A percentile compares a stretch with the other conserved stretches of the same genome.
Evolutionary conservation across 2,329 filamentous ascomycete genomes (phyloP).

Genomic region (Beauveria sp.): DNA sequence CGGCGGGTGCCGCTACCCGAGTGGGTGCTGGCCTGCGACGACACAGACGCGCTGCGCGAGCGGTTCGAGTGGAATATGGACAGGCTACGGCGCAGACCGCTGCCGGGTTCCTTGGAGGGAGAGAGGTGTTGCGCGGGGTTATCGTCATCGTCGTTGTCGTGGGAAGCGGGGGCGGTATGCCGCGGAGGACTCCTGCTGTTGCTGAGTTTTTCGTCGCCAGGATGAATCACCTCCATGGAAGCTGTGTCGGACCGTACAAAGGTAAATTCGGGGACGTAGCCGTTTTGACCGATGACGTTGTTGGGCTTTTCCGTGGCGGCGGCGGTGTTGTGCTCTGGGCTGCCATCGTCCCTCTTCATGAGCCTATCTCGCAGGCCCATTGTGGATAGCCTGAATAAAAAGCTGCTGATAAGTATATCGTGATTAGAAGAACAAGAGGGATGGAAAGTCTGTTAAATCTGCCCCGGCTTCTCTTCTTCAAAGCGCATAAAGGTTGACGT

Average conservation of each 20-base stretch:
- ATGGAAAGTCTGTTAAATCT: not conserved
- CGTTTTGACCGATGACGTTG: conserved; percentile 10
- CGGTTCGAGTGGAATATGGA: conserved; percentile 38
- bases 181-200: conserved; percentile 16
- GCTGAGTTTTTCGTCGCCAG: conserved; percentile 39
- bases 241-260: conserved; percentile 81
- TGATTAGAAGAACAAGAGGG: not conserved
- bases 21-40: conserved; percentile 32
- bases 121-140: conserved; percentile 22
- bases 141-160: conserved; percentile 18
- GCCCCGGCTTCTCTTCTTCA: not conserved
- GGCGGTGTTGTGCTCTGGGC: conserved; percentile 17
- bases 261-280: conserved; percentile 57
- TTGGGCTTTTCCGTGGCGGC: conserved; percentile 25
- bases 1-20: conserved; percentile 14
- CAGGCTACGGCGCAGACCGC: conserved; percentile 34
- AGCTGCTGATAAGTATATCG: not conserved
- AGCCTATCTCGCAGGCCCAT: conserved; percentile 49
- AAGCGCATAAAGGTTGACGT: not conserved
- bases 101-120: conserved; percentile 20
- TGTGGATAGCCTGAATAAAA: conserved; percentile 8
- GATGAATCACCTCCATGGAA: conserved; percentile 69
- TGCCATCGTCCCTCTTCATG: conserved; percentile 43
- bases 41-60: conserved; percentile 41
- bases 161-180: conserved; percentile 11